phyloP scores from a whole-genome alignment of 148 eudicot species.

The Camellia granthamiana region DNA sequence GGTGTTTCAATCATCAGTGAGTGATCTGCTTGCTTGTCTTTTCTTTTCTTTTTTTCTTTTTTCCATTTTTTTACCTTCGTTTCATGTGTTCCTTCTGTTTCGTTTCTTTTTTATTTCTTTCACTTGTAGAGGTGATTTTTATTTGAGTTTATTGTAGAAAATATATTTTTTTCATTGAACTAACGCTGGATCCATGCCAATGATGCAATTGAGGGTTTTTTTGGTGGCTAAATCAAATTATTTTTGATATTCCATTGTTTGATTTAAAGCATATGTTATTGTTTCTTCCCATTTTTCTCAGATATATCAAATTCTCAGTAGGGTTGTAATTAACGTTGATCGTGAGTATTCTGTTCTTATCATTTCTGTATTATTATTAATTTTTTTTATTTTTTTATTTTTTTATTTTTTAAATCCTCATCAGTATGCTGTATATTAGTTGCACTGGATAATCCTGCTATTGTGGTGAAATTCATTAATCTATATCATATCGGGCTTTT shows the following conservation, averaged over 20 bases:
- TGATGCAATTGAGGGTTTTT: neutral
- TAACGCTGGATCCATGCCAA: neutral
- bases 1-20: neutral
- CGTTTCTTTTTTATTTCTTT: neutral
- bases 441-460: neutral
- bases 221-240: neutral
- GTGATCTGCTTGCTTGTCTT: neutral
- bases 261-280: neutral
- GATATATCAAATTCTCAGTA: neutral
- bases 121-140: neutral
- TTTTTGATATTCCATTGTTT: neutral
- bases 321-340: neutral
- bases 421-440: neutral
- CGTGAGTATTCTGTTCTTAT: neutral
- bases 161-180: neutral
- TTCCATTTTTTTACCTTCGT: neutral
- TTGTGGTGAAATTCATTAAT: neutral
- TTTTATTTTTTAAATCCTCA: neutral
- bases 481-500: neutral
- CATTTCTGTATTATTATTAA: neutral
- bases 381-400: neutral
- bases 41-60: no score
- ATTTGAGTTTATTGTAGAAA: neutral
- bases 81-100: neutral
- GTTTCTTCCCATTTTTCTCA: neutral